These are phyloP conservation scores for Peniophora sp. DNA, from an alignment of 1,284 basidiomycete genomes.

Conservation along the genomic window DNA sequence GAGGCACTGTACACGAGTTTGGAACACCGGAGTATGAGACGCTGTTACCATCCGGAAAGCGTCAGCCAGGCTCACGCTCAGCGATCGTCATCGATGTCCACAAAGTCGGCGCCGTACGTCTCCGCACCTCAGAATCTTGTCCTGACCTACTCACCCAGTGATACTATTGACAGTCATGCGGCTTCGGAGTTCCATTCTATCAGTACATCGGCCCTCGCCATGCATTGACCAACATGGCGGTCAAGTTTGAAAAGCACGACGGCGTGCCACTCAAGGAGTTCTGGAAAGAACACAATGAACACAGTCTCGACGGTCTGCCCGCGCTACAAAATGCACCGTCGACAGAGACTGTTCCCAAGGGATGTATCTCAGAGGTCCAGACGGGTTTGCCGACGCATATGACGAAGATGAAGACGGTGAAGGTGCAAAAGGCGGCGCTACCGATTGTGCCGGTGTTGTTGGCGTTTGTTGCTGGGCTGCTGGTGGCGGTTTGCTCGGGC, in stretches of 20 bases:
- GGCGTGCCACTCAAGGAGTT: conserved; percentile 31
- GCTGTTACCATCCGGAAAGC: conserved; percentile 31
- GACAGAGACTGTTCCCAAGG: no score
- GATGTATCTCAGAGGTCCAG: no score
- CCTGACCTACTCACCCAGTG: no score
- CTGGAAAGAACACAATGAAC: conserved; percentile 35
- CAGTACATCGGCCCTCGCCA: conserved; percentile 36
- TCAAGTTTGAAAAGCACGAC: conserved; percentile 8
- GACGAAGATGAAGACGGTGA: no score
- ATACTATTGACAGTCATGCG: conserved; percentile 36
- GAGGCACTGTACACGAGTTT: conserved; percentile 40
- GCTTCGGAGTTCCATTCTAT: conserved; percentile 44
- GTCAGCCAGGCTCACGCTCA: conserved; percentile 44
- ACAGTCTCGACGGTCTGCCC: conserved; percentile 43
- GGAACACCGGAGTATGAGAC: conserved; percentile 42
- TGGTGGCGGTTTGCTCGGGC: no score
- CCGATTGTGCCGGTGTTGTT: no score
- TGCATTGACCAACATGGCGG: conserved; percentile 24
- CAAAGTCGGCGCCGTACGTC: conserved; percentile 43
- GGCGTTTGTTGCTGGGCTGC: no score
- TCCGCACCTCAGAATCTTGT: no score
- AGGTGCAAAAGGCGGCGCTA: no score
- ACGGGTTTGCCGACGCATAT: no score
- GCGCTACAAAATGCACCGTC: conserved; percentile 11
- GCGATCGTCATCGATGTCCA: conserved; percentile 44